Percentiles rank a stretch among this genome's conserved stretches.
These are phyloP conservation scores for Fusarium lyarnte DNA, from an alignment of 2,329 filamentous ascomycete genomes.

Conservation along the genomic window DNA sequence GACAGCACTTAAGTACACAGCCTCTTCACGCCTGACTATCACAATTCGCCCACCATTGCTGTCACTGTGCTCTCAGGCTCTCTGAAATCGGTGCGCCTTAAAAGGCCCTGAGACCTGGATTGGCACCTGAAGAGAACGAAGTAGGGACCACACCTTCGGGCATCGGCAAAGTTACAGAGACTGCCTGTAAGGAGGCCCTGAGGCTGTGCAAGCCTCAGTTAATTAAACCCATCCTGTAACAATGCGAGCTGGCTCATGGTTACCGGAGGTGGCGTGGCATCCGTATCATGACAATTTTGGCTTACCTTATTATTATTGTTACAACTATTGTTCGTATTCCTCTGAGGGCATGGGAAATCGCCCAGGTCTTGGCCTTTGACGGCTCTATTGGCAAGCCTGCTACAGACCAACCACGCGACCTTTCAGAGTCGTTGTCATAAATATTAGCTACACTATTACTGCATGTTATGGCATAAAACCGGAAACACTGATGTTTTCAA, in stretches of 20 bases:
- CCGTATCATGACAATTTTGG: neutral
- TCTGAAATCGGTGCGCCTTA: neutral
- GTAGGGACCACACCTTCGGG: slow-evolving; percentile 15
- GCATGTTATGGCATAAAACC: slow-evolving; percentile 17
- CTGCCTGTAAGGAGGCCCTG: neutral
- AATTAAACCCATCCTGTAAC: slow-evolving; percentile 36
- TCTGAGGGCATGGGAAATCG: neutral
- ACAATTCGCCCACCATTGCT: neutral
- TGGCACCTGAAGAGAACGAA: slow-evolving; percentile 12
- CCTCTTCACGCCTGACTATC: slow-evolving; percentile 1
- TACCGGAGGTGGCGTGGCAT: slow-evolving; percentile 8
- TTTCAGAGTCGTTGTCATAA: slow-evolving; percentile 21
- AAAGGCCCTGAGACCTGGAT: neutral
- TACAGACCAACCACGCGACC: slow-evolving; percentile 11
- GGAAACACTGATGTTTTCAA: slow-evolving; percentile 14
- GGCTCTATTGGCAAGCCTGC: neutral
- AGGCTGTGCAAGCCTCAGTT: slow-evolving; percentile 37
- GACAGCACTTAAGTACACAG: slow-evolving; percentile 1
- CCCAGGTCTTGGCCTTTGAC: slow-evolving; percentile 20
- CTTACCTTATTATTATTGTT: neutral
- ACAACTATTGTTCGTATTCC: neutral
- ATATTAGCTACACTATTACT: slow-evolving; percentile 11
- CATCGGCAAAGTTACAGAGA: slow-evolving; percentile 26
- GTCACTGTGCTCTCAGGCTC: neutral
- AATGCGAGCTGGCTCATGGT: slow-evolving; percentile 17